phyloP scores from a whole-genome alignment of 2,329 filamentous ascomycete species.

The Colletotrichum tropicicola region DNA sequence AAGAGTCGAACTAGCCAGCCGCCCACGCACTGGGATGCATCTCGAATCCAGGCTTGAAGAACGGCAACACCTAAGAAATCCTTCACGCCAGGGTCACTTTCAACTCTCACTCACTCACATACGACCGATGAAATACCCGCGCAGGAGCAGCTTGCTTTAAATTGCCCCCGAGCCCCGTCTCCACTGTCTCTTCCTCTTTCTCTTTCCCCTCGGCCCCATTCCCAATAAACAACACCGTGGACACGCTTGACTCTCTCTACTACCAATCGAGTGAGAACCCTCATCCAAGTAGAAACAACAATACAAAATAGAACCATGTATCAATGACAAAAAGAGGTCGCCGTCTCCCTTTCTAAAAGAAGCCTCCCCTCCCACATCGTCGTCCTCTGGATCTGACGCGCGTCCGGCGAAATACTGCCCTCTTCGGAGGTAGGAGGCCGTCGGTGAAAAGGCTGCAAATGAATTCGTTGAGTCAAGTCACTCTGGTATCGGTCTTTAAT shows the following conservation, averaged over 20 bases:
- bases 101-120: neutral
- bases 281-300: constrained; percentile 25
- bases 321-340: constrained; percentile 2
- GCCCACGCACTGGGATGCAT: no score
- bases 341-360: constrained; percentile 3
- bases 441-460: constrained; percentile 12
- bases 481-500: constrained; percentile 31
- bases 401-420: neutral
- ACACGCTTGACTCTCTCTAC: neutral
- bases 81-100: neutral
- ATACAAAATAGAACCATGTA: constrained; percentile 20
- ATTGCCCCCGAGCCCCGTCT: neutral
- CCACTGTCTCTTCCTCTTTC: no score
- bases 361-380: constrained; percentile 5
- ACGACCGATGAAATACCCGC: neutral
- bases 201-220: neutral
- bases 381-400: neutral
- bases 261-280: constrained; percentile 4
- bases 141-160: constrained; percentile 6
- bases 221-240: neutral
- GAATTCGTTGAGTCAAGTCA: constrained; percentile 23
- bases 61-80: neutral
- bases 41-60: no score
- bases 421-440: neutral
- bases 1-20: no score